These are phyloP conservation scores for Pichia sp. DNA, from an alignment of 1,139 yeast species.

Conservation along the genomic window DNA sequence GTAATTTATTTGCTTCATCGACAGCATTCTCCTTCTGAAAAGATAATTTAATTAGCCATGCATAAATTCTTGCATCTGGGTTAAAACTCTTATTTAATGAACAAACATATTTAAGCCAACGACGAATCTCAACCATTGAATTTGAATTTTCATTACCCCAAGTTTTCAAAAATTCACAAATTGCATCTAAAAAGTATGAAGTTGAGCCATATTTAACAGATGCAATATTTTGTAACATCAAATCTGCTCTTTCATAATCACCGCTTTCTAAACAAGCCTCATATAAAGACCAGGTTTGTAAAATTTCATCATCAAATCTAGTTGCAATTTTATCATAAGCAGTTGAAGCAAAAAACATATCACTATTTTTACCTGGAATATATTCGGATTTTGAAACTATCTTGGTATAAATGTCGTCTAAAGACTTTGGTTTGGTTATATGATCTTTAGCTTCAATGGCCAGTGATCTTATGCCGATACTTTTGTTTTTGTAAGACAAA, in stretches of 20 bases:
- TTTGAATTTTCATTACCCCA: constrained; percentile 35
- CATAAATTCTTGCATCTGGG: constrained; percentile 26
- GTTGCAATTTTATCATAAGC: constrained; percentile 23
- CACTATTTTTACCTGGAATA: constrained; percentile 6
- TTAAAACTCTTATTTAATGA: constrained; percentile 15
- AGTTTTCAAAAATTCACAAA: constrained; percentile 43
- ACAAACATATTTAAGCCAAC: constrained; percentile 22
- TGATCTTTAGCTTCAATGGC: constrained; percentile 9
- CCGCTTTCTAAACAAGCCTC: constrained; percentile 73
- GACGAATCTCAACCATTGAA: constrained; percentile 20
- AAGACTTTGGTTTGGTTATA: constrained; percentile 15
- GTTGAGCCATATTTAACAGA: constrained; percentile 35
- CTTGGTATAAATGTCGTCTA: constrained; percentile 24
- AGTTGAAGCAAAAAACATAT: constrained; percentile 20
- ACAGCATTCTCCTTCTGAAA: constrained; percentile 21
- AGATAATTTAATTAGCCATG: constrained; percentile 24
- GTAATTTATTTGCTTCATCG: constrained; percentile 15
- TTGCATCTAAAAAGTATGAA: constrained; percentile 34
- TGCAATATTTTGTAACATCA: constrained; percentile 39
- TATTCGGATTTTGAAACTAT: constrained; percentile 5
- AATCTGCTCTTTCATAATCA: constrained; percentile 66
- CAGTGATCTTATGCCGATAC: constrained; percentile 5
- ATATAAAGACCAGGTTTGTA: constrained; percentile 66
- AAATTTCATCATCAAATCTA: constrained; percentile 36
- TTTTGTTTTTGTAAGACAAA: neutral